Base-by-base conservation (phyloP, 2,329 filamentous ascomycete genomes). In the Magnaporthiopsis poae region DNA sequence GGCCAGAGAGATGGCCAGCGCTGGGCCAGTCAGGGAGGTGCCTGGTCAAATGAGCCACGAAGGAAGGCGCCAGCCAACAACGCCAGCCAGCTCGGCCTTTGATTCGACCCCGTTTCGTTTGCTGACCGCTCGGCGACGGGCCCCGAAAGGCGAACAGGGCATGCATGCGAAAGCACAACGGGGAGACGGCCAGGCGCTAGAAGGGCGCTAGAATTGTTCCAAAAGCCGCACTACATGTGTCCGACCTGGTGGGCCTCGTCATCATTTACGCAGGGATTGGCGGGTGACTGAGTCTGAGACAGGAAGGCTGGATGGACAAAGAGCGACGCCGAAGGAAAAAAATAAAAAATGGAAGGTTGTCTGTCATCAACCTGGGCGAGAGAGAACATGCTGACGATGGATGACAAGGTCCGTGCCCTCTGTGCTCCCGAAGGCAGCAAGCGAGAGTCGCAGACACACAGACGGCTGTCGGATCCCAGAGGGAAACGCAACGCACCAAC, bases 151-250 rank as follows among this genome's bases (percentile, higher is more conserved):
- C 7, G 21, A n/a, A 56, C 18, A 56, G 8, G 21, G 46, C 18
- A 56, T 52, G 39, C 39, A 52, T 52, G 39, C 39, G 7, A 56
- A 9, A 11, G 7, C 27, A 56, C 7, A 25, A 56, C 7, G 21
- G 33, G 61, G 61, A 63, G 1, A 39, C 33, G 21, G 39, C 29
- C 61, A 39, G 31, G 3, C 35, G 61, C 61, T 63, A 63, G 61
- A 63, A 63, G 61, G 35, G 29, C 61, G 61, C 61, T 63, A 63
- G 61, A 63, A 63, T 39, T 39, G n/a, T 63, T 63, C 61, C 35
- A 63, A 56, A 46, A 11, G 46, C 46, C 46, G 46, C 46, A 9
- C 46, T 56, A 21, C 46, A 56, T 56, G 46, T 25, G 13, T 56
- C 46, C 46, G 46, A 25, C 46, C 21, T 4, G n/a, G 21, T 56